phyloP scores from a whole-genome alignment of 306 rosid species.

The Trichosanthes truncata region DNA sequence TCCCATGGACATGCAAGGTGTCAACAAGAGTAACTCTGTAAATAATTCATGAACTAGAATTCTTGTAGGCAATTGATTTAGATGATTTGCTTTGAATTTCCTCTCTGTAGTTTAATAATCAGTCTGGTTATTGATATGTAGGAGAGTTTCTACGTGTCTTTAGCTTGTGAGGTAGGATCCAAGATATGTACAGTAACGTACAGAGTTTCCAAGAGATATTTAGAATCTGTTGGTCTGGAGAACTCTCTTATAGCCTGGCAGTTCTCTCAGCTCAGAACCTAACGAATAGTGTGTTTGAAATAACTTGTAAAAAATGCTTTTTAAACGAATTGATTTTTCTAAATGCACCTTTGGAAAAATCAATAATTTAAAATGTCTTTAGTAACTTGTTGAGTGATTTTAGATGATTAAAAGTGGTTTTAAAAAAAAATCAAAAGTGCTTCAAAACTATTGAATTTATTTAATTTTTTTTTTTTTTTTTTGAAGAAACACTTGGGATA shows the following conservation, averaged over 20 bases:
- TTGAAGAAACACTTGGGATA: too few relatives aligned
- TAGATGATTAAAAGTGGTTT: too few relatives aligned
- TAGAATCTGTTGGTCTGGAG: not conserved
- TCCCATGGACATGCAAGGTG: slow-evolving; percentile 93
- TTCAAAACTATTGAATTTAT: too few relatives aligned
- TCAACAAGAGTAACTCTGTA: slow-evolving; percentile 73
- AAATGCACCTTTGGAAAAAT: too few relatives aligned
- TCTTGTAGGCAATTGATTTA: not conserved
- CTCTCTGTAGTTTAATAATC: not conserved
- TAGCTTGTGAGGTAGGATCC: not conserved
- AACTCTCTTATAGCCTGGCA: not conserved
- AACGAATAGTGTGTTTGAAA: too few relatives aligned
- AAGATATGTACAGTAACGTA: not conserved
- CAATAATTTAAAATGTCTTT: too few relatives aligned
- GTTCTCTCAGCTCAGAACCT: too few relatives aligned
- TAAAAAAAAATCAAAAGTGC: too few relatives aligned
- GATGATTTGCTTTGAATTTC: not conserved
- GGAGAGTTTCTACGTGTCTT: not conserved
- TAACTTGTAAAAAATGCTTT: too few relatives aligned
- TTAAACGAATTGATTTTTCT: too few relatives aligned
- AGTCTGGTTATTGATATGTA: not conserved
- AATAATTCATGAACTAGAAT: slow-evolving; percentile 33
- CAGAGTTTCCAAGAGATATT: not conserved
- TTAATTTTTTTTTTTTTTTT: too few relatives aligned
- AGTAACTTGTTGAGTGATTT: too few relatives aligned